These are phyloP conservation scores for Citrus maxima DNA, from an alignment of 345 rosid genomes.

Conservation along the genomic window DNA sequence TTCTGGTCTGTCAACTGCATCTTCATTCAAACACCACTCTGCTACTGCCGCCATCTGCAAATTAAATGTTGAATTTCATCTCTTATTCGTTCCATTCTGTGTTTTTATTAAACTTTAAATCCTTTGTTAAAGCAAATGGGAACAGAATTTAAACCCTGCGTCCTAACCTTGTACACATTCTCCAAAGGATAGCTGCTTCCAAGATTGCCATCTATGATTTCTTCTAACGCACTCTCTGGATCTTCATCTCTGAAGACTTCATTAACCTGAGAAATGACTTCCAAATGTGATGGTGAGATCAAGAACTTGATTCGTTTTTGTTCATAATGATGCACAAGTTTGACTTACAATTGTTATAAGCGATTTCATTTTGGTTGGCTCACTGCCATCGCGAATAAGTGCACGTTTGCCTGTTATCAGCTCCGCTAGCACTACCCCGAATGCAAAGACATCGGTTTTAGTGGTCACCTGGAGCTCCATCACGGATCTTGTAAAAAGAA, in stretches of 20 bases:
- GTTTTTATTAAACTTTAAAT: too few relatives aligned
- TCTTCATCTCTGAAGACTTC: slow-evolving; percentile 38
- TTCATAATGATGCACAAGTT: background rate
- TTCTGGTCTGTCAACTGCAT: slow-evolving; percentile 47
- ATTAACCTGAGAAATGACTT: slow-evolving; percentile 27
- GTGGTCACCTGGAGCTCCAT: slow-evolving; percentile 64
- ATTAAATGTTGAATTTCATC: background rate
- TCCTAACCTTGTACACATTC: slow-evolving; percentile 42
- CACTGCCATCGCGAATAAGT: slow-evolving; percentile 42
- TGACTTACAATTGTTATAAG: slow-evolving; percentile 44
- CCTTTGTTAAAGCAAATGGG: background rate
- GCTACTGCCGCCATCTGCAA: slow-evolving; percentile 58
- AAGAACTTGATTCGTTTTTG: background rate
- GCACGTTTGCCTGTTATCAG: slow-evolving; percentile 65
- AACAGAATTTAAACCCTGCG: background rate
- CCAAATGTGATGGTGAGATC: background rate
- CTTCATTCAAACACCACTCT: slow-evolving; percentile 52
- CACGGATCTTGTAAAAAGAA: slow-evolving; percentile 43
- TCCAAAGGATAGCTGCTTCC: slow-evolving; percentile 44
- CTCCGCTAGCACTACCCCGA: slow-evolving; percentile 66
- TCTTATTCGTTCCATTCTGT: too few relatives aligned
- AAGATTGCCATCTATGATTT: slow-evolving; percentile 42
- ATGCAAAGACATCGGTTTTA: slow-evolving; percentile 63
- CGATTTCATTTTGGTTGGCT: slow-evolving; percentile 45
- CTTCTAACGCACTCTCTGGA: slow-evolving; percentile 40